Evolutionary conservation across 1,139 yeast species (phyloP).

Genomic region (Kodamaea suecica): DNA sequence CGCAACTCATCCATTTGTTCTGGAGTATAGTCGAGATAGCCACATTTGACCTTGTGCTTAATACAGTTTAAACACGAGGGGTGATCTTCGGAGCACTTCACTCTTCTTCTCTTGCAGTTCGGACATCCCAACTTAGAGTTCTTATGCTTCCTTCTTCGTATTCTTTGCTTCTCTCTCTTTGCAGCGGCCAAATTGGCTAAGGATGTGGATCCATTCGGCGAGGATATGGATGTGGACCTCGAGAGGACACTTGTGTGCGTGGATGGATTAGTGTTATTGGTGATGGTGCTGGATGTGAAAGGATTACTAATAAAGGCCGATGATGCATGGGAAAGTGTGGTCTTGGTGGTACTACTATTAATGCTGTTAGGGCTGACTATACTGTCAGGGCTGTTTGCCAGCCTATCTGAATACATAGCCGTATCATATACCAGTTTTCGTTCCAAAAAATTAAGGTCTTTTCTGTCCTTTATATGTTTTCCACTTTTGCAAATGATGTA

Average conservation of each 20-base stretch:
- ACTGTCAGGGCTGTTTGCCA: conserved; percentile 9
- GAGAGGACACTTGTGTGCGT: too few relatives aligned
- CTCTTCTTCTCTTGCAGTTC: conserved; percentile 43
- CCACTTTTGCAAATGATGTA: not conserved
- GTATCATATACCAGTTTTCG: not conserved
- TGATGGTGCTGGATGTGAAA: not conserved
- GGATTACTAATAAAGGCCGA: not conserved
- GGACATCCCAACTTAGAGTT: conserved; percentile 36
- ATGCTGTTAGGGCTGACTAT: conserved; percentile 1
- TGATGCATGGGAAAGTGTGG: too few relatives aligned
- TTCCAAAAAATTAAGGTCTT: not conserved
- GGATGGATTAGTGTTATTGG: too few relatives aligned
- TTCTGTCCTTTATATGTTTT: not conserved
- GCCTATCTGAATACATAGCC: conserved; percentile 8
- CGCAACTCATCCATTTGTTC: conserved; percentile 33
- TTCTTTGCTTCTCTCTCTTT: conserved; percentile 5
- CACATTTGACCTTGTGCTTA: conserved; percentile 42
- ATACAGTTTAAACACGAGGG: conserved; percentile 43
- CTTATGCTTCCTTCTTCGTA: conserved; percentile 16
- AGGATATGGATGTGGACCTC: not conserved
- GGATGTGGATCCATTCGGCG: not conserved
- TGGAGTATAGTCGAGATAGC: conserved; percentile 35
- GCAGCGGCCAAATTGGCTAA: conserved; percentile 1
- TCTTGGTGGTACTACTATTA: too few relatives aligned
- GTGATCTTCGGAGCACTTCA: conserved; percentile 43